These are phyloP conservation scores for Pyrus communis DNA, from an alignment of 306 rosid genomes.

Conservation along the genomic window DNA sequence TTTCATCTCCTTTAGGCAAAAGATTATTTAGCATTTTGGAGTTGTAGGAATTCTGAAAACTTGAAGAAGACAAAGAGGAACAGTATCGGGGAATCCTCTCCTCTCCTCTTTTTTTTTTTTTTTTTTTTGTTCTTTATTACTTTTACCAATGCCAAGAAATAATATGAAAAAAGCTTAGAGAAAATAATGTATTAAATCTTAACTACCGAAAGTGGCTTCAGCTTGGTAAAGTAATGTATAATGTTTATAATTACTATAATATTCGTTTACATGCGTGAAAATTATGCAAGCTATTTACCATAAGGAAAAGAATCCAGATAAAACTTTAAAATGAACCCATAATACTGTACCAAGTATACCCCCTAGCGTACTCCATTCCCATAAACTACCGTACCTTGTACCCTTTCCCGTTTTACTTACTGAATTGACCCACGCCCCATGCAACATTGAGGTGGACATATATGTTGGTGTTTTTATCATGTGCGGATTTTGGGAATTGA, in stretches of 20 bases:
- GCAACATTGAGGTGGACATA: background rate
- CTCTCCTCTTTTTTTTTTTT: background rate
- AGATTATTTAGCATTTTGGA: too few species aligned
- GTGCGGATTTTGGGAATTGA: background rate
- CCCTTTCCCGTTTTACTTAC: background rate
- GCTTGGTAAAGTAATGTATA: background rate
- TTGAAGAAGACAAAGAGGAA: background rate
- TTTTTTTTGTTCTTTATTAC: background rate
- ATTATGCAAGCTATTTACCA: background rate
- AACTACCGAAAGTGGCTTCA: background rate
- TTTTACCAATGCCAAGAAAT: background rate
- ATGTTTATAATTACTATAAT: too few species aligned
- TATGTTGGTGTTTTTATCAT: background rate
- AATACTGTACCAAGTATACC: background rate
- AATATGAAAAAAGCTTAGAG: background rate
- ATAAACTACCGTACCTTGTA: background rate
- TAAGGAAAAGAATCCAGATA: background rate
- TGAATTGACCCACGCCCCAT: background rate
- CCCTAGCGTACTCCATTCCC: background rate
- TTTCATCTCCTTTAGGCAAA: background rate
- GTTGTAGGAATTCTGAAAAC: background rate
- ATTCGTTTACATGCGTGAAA: background rate
- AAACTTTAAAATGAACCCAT: background rate
- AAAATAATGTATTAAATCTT: background rate
- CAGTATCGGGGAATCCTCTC: background rate